Evolutionary conservation across 768 basidiomycete species (phyloP).

Genomic region (Russula earlei): DNA sequence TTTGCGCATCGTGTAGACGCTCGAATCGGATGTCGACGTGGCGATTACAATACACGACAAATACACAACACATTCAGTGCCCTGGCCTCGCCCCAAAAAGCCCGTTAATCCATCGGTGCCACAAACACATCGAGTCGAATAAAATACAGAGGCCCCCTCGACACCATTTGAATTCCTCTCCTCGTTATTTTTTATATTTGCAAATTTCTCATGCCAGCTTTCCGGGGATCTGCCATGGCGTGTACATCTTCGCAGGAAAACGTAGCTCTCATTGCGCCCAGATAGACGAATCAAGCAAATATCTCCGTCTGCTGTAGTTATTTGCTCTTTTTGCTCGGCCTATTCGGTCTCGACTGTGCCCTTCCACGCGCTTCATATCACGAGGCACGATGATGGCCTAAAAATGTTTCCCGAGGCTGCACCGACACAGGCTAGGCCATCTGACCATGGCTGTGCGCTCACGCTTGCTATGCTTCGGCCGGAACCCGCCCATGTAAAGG

Average conservation of each 20-base stretch:
- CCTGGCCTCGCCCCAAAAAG: no score
- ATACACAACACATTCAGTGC: background rate
- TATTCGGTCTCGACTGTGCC: background rate
- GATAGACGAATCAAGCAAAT: background rate
- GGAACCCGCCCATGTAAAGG: background rate
- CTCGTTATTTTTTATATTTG: no score
- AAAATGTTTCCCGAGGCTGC: background rate
- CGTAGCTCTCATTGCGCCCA: constrained; percentile 7
- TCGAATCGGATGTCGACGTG: background rate
- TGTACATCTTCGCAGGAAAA: background rate
- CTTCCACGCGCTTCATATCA: background rate
- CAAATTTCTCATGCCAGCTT: background rate
- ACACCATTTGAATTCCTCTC: background rate
- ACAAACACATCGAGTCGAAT: background rate
- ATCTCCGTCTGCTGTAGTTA: background rate
- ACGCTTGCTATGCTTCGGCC: background rate
- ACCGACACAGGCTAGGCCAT: background rate
- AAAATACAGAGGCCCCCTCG: background rate
- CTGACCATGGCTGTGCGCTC: constrained; percentile 5
- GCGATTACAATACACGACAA: background rate
- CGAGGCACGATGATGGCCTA: background rate
- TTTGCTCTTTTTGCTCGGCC: background rate
- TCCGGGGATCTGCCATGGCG: background rate
- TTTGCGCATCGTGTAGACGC: constrained; percentile 19
- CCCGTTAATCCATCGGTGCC: background rate